phyloP scores from a whole-genome alignment of 352 stramenopile species.

The Phytopythium boreale region DNA sequence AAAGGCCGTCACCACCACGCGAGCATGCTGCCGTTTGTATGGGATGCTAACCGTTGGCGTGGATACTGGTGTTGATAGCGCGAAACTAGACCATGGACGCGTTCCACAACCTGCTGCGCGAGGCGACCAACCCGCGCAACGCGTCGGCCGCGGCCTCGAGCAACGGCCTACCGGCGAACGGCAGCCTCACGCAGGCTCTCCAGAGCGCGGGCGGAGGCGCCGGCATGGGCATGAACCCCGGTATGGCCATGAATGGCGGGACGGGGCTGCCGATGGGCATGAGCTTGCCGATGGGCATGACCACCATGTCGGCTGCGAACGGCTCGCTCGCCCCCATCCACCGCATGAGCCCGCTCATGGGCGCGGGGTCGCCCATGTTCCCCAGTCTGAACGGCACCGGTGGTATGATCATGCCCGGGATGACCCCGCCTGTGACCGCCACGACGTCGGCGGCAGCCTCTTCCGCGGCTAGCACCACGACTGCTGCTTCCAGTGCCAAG shows the following conservation, averaged over 20 bases:
- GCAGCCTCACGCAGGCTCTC: conserved; percentile 33
- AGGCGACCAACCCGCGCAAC: conserved; percentile 58
- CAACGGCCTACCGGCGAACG: conserved; percentile 15
- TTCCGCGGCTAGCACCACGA: conserved; percentile 9
- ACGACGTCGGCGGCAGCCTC: conserved; percentile 11
- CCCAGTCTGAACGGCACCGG: conserved; percentile 35
- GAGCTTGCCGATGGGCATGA: conserved; percentile 56
- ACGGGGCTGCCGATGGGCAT: conserved; percentile 65
- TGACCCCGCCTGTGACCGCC: conserved; percentile 12
- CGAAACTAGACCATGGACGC: conserved; percentile 41
- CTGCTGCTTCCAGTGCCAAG: conserved; percentile 18
- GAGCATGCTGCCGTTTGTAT: not conserved
- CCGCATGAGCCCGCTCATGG: conserved; percentile 74
- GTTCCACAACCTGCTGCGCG: conserved; percentile 76
- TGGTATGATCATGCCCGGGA: conserved; percentile 8
- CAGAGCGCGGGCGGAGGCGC: conserved; percentile 32
- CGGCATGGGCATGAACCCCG: conserved; percentile 37
- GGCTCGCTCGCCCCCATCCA: conserved; percentile 56
- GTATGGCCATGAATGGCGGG: conserved; percentile 9
- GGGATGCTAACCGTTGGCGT: not conserved
- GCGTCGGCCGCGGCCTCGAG: conserved; percentile 5
- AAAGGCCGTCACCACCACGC: not conserved
- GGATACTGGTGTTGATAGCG: no score
- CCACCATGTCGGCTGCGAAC: conserved; percentile 6
- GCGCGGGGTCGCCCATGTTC: conserved; percentile 60